phyloP scores from a whole-genome alignment of 768 basidiomycete genomes.

The Lactifluus volemus region DNA sequence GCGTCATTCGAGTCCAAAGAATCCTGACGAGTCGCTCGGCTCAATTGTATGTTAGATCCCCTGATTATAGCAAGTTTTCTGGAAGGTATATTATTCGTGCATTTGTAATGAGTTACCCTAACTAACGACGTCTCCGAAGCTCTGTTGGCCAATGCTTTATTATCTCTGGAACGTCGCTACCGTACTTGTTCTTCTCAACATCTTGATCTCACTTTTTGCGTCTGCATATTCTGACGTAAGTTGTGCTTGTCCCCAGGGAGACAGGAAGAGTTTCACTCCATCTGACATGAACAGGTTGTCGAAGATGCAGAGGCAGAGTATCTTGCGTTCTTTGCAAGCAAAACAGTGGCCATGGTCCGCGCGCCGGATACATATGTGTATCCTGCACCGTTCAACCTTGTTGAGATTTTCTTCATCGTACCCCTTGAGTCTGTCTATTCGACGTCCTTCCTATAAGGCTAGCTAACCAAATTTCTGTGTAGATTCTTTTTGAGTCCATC shows the following conservation, averaged over 20 bases:
- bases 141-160: constrained; percentile 58
- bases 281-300: constrained; percentile 46
- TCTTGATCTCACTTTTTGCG: constrained; percentile 92
- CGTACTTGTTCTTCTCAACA: constrained; percentile 79
- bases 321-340: constrained; percentile 81
- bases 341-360: constrained; percentile 77
- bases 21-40: not conserved
- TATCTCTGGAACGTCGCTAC: constrained; percentile 86
- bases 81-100: constrained; percentile 10
- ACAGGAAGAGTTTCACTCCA: not conserved
- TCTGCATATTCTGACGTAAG: constrained; percentile 84
- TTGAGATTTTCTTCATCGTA: constrained; percentile 71
- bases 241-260: constrained; percentile 2
- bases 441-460: not conserved
- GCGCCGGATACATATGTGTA: constrained; percentile 82
- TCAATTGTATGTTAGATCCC: not conserved
- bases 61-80: constrained; percentile 9
- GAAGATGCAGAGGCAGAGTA: constrained; percentile 86
- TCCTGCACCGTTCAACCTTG: constrained; percentile 87
- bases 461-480: not conserved
- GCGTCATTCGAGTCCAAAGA: constrained; percentile 21
- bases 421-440: constrained; percentile 68
- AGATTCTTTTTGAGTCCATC: constrained; percentile 3
- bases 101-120: not conserved
- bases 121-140: constrained; percentile 24